Evolutionary conservation across 2,329 filamentous ascomycete genomes (phyloP), one percentile per base, ranked within the genome.

Genomic region (Fusarium xyrophilum): DNA sequence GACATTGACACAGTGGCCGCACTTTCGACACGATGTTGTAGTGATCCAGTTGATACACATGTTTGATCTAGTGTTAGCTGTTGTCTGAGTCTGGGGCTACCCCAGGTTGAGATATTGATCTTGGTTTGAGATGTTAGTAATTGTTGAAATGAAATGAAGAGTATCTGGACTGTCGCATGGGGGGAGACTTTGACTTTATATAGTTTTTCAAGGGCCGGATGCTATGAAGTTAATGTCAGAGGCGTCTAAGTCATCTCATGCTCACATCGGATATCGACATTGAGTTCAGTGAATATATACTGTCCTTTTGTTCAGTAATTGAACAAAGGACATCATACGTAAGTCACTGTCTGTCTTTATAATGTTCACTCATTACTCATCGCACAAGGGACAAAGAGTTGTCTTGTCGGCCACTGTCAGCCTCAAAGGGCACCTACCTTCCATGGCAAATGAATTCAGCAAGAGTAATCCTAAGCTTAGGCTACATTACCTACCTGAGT

Each of bases 1-100:
- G 1, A 62, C 6, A 4, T 54, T 8, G 23, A 62, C 9, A 7
- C 35, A 53, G 6, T 60, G 25, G 15, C 9, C 39, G 35, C 65
- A 68, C 6, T 40, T 39, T 7, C 25, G 33, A 17, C 65, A 68
- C 2, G 30, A n/a, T 11, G 43, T 35, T 27, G 32, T 39, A 6
- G 19, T 56, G 23, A 30, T 30, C 13, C 50, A 38, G 51, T 58
- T 36, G 6, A 27, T 32, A 30, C 65, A 68, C 65, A 69, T 68
- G 14, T 17, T 50, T 14, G 21, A 25, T 36, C n/a, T 25, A 15
- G 15, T 43, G 27, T 17, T 25, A 32, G 32, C 25, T 14, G 13
- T 9, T 14, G 8, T 12, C n/a, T 17, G 13, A 7, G 38, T n/a
- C 3, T 32, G 30, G 30, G 30, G 28, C 13, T 30, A 30, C 14